Base-by-base conservation (phyloP, 2,329 filamentous ascomycete genomes). In the Aspergillus udagawae region DNA sequence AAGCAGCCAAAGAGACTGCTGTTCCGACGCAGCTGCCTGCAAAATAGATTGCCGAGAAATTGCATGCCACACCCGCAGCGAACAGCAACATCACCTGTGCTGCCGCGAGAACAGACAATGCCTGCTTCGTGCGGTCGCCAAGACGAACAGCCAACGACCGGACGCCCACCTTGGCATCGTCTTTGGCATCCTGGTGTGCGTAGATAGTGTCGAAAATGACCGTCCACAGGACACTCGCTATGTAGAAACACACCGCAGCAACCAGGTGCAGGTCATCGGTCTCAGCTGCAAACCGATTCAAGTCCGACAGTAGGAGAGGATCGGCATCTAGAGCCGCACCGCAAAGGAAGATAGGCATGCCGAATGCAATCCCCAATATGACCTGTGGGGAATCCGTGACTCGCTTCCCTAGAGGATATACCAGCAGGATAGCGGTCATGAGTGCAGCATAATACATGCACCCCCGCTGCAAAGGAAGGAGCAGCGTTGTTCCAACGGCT, bases 121-220 rank as follows among this genome's bases (percentile, higher is more conserved):
- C 9, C 8, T 21, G 42, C 42, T 21, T 52, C n/a, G 53, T 47
- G n/a, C 21, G n/a, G 2, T 23, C 48, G 3, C 54, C 54, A 27
- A 56, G 47, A n/a, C 27, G 52, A 2, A 95, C 78, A 1, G 89
- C 91, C 65, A 95, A 94, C 67, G 87, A 91, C 79, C 93, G 95
- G 76, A 96, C 94, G 8, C 91, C 92, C 0, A 88, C 91, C 73
- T 91, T 92, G 60, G 81, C 86, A 69, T 96, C 91, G 65, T 96
- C 91, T 67, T 87, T 87, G 72, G 93, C 88, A 67, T 96, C 91
- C 86, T 94, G 93, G 71, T 95, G 91, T 14, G 91, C 91, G 28
- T 96, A 96, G 32, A 96, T 91, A 85, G 94, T 95, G 72, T 96
- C 91, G 72, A 95, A 96, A 42, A 95, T 76, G 27, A 95, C 82